Conservation (phyloP, 75 land plant species). For the Cupressus sempervirens region DNA sequence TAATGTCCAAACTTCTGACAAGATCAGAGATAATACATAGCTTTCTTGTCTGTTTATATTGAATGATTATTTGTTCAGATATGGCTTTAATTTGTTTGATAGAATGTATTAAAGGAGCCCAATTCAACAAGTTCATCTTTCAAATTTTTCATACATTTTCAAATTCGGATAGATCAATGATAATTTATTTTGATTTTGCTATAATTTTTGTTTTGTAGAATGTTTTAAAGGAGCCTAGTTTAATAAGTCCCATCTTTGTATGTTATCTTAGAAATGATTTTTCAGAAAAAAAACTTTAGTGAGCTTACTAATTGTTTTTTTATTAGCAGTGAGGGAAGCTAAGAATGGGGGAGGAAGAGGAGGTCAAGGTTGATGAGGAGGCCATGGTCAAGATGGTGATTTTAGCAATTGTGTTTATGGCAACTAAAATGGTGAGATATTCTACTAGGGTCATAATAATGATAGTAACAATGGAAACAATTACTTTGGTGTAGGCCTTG, state of each 20-base stretch:
- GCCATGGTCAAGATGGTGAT: slow-evolving; percentile 37
- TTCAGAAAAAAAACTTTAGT: background rate
- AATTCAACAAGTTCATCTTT: too few relatives aligned
- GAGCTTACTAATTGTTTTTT: background rate
- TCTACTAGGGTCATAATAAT: slow-evolving; percentile 21
- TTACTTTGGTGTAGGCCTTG: slow-evolving; percentile 17
- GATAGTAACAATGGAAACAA: slow-evolving; percentile 23
- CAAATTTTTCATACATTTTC: too few relatives aligned
- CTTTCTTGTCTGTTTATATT: background rate
- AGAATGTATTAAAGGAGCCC: too few relatives aligned
- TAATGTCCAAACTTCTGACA: background rate
- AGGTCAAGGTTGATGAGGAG: slow-evolving; percentile 43
- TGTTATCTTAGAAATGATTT: background rate
- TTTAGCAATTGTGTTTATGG: slow-evolving; percentile 41
- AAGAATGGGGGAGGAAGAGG: slow-evolving; percentile 41
- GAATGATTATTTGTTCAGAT: too few relatives aligned
- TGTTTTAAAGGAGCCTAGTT: background rate
- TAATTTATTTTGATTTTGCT: background rate
- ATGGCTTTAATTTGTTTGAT: too few relatives aligned
- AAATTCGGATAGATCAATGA: background rate
- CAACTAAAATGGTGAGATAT: slow-evolving; percentile 16
- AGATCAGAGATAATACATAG: background rate
- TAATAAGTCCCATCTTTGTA: background rate
- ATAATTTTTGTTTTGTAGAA: background rate
- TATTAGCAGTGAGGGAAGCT: slow-evolving; percentile 30